These are phyloP conservation scores for Fusarium sp. DNA, from an alignment of 2,329 filamentous ascomycete species.

Conservation along the genomic window DNA sequence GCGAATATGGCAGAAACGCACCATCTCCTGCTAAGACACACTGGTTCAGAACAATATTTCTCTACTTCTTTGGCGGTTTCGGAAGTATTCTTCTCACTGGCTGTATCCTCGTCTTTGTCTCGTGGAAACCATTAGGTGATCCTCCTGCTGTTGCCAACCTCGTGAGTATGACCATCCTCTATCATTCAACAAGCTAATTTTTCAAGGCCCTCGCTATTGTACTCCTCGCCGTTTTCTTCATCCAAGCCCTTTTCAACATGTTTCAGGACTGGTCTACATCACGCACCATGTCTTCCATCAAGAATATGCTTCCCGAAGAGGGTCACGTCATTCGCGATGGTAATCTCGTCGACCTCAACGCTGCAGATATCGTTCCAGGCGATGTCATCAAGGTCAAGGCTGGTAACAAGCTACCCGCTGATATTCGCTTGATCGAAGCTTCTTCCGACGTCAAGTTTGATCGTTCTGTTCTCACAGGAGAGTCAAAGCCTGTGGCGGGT, in stretches of 20 bases:
- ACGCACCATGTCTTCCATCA: conserved; percentile 15
- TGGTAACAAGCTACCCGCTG: conserved; percentile 4
- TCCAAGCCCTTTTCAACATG: conserved; percentile 11
- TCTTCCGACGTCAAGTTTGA: conserved; percentile 9
- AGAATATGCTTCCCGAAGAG: conserved; percentile 2
- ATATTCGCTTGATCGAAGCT: background rate
- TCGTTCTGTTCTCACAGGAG: background rate
- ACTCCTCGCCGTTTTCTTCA: background rate
- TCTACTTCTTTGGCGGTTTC: conserved; percentile 13
- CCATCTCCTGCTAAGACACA: conserved; percentile 1
- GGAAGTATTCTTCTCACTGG: background rate
- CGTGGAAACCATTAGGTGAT: conserved; percentile 11
- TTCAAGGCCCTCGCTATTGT: background rate
- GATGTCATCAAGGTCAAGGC: conserved; percentile 5
- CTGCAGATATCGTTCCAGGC: background rate
- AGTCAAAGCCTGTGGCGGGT: conserved; percentile 6
- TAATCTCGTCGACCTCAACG: background rate
- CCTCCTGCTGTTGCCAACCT: conserved; percentile 5
- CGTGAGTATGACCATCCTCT: background rate
- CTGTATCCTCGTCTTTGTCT: background rate
- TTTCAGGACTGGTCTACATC: conserved; percentile 19
- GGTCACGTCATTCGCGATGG: conserved; percentile 3
- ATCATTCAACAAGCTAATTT: background rate
- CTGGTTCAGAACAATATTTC: conserved; percentile 12
- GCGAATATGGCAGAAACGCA: conserved; percentile 8